These are phyloP conservation scores for Hymenoscyphus albidus DNA, from an alignment of 2,329 filamentous ascomycete genomes.

Conservation along the genomic window DNA sequence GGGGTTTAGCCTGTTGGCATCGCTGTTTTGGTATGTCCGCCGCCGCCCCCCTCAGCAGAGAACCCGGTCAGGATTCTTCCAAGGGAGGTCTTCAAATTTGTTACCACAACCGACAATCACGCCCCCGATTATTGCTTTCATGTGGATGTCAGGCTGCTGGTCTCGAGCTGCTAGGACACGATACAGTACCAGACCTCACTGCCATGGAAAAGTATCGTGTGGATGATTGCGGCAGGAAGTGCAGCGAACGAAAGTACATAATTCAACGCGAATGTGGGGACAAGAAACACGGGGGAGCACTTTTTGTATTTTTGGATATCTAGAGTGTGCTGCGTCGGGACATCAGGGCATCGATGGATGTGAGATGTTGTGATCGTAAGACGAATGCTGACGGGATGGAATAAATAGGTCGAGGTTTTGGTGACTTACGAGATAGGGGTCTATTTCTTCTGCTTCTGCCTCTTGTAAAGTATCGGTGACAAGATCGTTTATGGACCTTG, in stretches of 20 bases:
- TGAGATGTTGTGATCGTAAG: conserved; percentile 5
- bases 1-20: too few species aligned
- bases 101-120: too few species aligned
- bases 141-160: conserved; percentile 49
- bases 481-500: too few species aligned
- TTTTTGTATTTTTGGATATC: conserved; percentile 61
- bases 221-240: conserved; percentile 63
- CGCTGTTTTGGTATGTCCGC: too few species aligned
- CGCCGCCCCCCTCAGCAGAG: too few species aligned
- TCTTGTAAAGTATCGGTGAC: too few species aligned
- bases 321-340: conserved; percentile 51
- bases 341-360: conserved; percentile 4
- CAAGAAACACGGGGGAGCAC: conserved; percentile 69
- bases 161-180: conserved; percentile 20
- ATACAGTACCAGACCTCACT: conserved; percentile 53
- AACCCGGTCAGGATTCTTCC: too few species aligned
- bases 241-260: conserved; percentile 72
- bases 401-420: conserved; percentile 61
- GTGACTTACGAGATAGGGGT: too few species aligned
- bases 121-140: conserved; percentile 45
- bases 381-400: conserved; percentile 26
- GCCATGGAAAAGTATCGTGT: conserved; percentile 64
- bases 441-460: too few species aligned
- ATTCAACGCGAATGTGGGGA: conserved; percentile 65
- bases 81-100: too few species aligned